Evolutionary conservation across 2,329 filamentous ascomycete species (phyloP).

Genomic region (Penicillium sp.): DNA sequence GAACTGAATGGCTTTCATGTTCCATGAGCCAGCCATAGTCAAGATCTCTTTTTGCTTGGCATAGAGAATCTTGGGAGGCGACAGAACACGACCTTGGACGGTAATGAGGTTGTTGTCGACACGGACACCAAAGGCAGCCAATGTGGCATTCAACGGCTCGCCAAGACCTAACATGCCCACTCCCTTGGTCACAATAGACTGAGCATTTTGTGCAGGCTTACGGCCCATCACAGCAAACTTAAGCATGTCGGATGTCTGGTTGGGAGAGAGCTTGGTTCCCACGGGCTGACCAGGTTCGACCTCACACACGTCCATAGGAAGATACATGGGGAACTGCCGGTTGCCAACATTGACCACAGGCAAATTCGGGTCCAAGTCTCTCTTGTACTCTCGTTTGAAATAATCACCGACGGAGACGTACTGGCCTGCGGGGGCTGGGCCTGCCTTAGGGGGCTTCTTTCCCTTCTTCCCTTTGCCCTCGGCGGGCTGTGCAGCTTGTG

Average conservation of each 20-base stretch:
- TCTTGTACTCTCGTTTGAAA: constrained; percentile 44
- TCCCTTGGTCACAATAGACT: constrained; percentile 63
- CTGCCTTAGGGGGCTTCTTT: constrained; percentile 27
- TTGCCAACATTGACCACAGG: constrained; percentile 69
- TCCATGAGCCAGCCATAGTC: constrained; percentile 63
- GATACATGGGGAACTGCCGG: constrained; percentile 57
- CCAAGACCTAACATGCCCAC: constrained; percentile 58
- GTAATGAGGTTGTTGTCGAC: constrained; percentile 58
- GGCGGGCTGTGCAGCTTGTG: constrained; percentile 3
- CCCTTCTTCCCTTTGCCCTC: constrained; percentile 30
- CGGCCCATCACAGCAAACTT: constrained; percentile 63
- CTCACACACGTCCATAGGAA: constrained; percentile 65
- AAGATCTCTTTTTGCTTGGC: constrained; percentile 13
- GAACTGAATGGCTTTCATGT: constrained; percentile 62
- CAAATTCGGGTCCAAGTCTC: constrained; percentile 40
- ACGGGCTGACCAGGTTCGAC: constrained; percentile 66
- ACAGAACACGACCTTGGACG: constrained; percentile 69
- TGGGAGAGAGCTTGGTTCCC: constrained; percentile 57
- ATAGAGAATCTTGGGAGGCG: constrained; percentile 63
- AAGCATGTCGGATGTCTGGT: constrained; percentile 69
- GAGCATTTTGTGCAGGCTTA: constrained; percentile 64
- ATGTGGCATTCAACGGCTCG: constrained; percentile 41
- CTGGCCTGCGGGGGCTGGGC: constrained; percentile 30
- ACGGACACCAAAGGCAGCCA: constrained; percentile 62
- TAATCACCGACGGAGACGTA: constrained; percentile 56